Evolutionary conservation across 495 filamentous ascomycete species (phyloP).

Genomic region (Clavariopsis aquatica): DNA sequence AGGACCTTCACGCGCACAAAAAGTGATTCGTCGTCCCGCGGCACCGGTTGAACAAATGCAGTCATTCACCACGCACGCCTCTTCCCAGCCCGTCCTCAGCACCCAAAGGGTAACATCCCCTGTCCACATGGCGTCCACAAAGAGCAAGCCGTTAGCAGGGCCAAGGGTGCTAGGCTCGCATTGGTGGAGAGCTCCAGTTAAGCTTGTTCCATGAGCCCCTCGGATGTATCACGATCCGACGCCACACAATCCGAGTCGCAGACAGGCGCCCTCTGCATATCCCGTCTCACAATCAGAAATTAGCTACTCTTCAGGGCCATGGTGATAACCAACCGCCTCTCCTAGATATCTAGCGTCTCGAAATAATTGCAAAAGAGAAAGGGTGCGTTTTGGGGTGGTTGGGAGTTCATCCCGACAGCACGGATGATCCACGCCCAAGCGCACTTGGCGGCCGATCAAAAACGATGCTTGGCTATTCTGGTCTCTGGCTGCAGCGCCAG

Average conservation of each 20-base stretch:
- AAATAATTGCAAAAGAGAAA: too few species aligned
- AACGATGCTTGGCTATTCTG: not conserved
- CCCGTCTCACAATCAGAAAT: constrained; percentile 19
- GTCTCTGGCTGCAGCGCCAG: not conserved
- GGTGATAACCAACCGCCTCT: not conserved
- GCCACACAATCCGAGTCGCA: constrained; percentile 35
- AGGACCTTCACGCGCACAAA: not conserved
- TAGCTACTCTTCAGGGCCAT: not conserved
- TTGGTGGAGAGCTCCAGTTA: constrained; percentile 29
- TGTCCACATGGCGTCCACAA: not conserved
- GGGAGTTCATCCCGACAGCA: constrained; percentile 4
- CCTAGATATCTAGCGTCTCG: not conserved
- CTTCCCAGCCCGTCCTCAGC: not conserved
- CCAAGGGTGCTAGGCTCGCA: constrained; percentile 12
- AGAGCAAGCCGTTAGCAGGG: not conserved
- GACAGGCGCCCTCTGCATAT: constrained; percentile 5
- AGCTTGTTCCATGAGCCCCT: constrained; percentile 36
- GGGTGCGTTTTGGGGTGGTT: too few species aligned
- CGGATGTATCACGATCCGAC: constrained; percentile 38
- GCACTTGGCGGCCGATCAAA: not conserved
- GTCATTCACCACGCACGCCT: constrained; percentile 1
- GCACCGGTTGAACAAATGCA: not conserved
- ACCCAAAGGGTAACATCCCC: constrained; percentile 2
- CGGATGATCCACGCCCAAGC: constrained; percentile 5
- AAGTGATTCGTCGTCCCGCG: not conserved